Conservation (phyloP, 495 filamentous ascomycete species). For the Tuber borchii region DNA sequence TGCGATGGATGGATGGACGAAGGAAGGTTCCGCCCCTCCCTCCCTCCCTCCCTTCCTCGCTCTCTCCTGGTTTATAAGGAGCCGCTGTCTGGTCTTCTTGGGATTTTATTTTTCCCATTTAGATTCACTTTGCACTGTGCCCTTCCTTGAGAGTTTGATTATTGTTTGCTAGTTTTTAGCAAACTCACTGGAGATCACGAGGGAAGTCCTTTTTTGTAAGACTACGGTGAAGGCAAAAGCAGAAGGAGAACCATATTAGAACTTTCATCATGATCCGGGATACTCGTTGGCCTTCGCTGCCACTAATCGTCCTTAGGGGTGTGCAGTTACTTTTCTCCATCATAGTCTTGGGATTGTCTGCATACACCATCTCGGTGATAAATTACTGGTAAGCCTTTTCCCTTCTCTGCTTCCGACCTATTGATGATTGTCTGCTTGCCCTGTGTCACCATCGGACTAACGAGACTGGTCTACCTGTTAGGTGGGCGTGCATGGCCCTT, state of each 20-base stretch:
- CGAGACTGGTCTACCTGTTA: neutral
- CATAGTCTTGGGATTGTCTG: conserved; percentile 25
- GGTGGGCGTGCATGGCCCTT: conserved; percentile 23
- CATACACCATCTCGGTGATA: conserved; percentile 11
- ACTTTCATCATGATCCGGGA: conserved; percentile 24
- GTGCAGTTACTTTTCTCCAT: conserved; percentile 24
- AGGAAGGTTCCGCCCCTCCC: neutral
- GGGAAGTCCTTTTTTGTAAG: neutral
- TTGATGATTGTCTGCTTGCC: neutral
- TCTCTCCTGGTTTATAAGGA: neutral
- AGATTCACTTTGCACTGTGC: neutral
- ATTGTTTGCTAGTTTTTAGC: neutral
- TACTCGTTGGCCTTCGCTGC: conserved; percentile 33
- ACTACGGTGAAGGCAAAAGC: neutral
- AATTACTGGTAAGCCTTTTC: conserved; percentile 18
- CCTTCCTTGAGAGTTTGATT: neutral
- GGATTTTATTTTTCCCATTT: neutral
- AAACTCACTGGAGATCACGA: neutral
- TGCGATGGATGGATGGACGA: neutral
- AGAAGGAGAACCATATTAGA: neutral
- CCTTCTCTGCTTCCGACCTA: neutral
- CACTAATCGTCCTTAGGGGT: conserved; percentile 20
- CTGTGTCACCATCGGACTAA: neutral
- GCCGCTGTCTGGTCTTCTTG: neutral
- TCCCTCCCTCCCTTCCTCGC: neutral